Percentiles rank a stretch among this genome's conserved stretches.
phyloP scores from a whole-genome alignment of 192 early-diverging fungal species.

The Rhizophagus sp. region DNA sequence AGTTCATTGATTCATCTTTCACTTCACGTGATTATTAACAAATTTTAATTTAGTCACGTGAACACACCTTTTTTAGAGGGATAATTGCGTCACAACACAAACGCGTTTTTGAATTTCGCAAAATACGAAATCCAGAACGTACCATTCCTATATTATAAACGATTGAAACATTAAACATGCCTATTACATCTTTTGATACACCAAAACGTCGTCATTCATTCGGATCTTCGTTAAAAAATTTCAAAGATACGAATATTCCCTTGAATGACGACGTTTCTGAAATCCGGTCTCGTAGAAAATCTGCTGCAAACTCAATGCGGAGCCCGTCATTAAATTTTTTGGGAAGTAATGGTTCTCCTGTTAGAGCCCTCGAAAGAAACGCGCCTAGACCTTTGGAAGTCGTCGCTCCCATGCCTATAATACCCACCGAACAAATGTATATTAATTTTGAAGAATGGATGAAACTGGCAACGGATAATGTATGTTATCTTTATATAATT shows the following conservation, averaged over 20 bases:
- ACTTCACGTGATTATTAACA: no score
- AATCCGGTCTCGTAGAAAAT: neutral
- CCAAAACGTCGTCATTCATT: neutral
- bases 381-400: neutral
- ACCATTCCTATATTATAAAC: no score
- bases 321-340: neutral
- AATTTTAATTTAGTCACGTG: no score
- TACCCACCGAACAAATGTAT: conserved; percentile 49
- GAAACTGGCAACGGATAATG: conserved; percentile 95
- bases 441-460: conserved; percentile 89
- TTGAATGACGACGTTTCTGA: conserved; percentile 17
- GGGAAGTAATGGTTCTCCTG: neutral
- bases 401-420: conserved; percentile 18
- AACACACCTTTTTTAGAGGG: no score
- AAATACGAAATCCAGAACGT: no score
- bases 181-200: neutral
- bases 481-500: conserved; percentile 32
- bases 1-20: no score
- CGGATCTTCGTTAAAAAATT: neutral
- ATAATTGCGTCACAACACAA: no score
- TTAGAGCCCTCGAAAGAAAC: neutral
- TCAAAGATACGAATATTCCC: neutral
- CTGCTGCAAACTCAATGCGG: neutral
- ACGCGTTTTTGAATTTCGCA: no score
- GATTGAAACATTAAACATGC: no score